Percentiles rank a stretch among this genome's conserved stretches.
These are phyloP conservation scores for Quercus glauca DNA, from an alignment of 306 rosid species.

Conservation along the genomic window DNA sequence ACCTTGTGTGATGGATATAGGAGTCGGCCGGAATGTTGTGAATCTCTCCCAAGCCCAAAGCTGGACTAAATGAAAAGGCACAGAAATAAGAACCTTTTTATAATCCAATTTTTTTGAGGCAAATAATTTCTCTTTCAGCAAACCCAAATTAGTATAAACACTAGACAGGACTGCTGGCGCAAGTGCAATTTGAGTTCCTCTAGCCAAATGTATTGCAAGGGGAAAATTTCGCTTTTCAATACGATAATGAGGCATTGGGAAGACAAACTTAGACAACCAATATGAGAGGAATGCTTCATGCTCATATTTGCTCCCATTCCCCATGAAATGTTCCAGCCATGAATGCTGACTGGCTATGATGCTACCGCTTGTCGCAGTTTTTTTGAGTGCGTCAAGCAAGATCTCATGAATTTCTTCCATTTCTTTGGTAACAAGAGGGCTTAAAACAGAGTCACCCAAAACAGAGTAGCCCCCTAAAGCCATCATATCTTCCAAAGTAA, in stretches of 20 bases:
- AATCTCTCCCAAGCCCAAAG: conserved; percentile 65
- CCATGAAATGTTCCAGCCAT: background rate
- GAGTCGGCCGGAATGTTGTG: background rate
- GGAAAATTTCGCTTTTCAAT: no score
- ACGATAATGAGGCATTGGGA: background rate
- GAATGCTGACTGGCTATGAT: background rate
- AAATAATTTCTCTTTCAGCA: background rate
- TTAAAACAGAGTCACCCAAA: background rate
- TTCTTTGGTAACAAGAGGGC: no score
- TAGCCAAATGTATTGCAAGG: conserved; percentile 15
- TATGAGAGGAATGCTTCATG: background rate
- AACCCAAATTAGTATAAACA: conserved; percentile 11
- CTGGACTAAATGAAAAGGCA: conserved; percentile 46
- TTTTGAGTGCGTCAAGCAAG: background rate
- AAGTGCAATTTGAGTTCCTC: conserved; percentile 12
- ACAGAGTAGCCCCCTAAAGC: no score
- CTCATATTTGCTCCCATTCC: background rate
- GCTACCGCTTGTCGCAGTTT: no score
- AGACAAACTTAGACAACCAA: background rate
- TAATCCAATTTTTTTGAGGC: background rate
- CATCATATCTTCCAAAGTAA: no score
- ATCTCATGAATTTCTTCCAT: no score
- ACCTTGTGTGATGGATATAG: background rate
- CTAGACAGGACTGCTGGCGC: conserved; percentile 12
- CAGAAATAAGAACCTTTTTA: conserved; percentile 7